Percentiles rank a stretch among this genome's conserved stretches.
Evolutionary conservation across 2,329 filamentous ascomycete species (phyloP).

Genomic region (Neonectria magnoliae): DNA sequence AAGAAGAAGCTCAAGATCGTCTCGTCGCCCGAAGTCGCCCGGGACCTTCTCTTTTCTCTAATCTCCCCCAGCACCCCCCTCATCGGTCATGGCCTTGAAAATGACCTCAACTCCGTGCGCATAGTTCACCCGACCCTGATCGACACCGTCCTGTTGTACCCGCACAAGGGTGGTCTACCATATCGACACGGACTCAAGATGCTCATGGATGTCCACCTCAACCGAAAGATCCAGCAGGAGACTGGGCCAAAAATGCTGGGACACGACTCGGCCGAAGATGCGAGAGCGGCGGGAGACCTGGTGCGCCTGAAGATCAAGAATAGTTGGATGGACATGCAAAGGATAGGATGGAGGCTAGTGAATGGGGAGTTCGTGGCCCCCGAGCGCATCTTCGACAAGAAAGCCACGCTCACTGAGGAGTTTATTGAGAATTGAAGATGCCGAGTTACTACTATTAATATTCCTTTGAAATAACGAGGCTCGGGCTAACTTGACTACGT

Average conservation of each 20-base stretch:
- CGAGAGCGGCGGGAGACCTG: constrained; percentile 86
- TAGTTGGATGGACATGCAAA: constrained; percentile 74
- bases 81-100: constrained; percentile 94
- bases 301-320: constrained; percentile 76
- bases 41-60: constrained; percentile 78
- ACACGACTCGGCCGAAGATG: constrained; percentile 94
- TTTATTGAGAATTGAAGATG: constrained; percentile 47
- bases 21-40: constrained; percentile 76
- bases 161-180: constrained; percentile 80
- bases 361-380: constrained; percentile 59
- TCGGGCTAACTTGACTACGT: neutral
- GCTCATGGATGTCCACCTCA: constrained; percentile 76
- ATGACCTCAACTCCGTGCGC: constrained; percentile 87
- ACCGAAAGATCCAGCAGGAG: constrained; percentile 81
- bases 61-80: constrained; percentile 82
- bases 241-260: constrained; percentile 63
- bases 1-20: constrained; percentile 74
- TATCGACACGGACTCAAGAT: constrained; percentile 80
- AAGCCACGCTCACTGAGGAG: constrained; percentile 48
- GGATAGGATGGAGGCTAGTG: constrained; percentile 72
- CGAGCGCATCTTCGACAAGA: constrained; percentile 31
- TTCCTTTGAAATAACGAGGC: no score
- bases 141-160: constrained; percentile 87
- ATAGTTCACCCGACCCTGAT: constrained; percentile 86
- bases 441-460: neutral